Conservation (phyloP, 306 rosid species). For the apple (Malus domestica) region DNA sequence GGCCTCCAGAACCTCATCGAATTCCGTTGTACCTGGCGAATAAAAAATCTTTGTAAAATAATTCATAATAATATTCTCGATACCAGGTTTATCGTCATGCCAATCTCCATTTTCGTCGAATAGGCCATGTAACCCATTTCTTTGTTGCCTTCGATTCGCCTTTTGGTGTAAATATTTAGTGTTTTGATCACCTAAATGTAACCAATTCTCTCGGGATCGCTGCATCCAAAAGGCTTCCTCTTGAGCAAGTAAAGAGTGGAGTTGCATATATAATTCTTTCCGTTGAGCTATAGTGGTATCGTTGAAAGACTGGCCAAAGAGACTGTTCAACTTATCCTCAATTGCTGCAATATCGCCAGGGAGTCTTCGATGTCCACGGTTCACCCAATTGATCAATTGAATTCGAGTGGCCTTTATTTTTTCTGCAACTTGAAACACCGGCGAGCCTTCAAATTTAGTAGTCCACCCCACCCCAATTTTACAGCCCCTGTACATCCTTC, state of each 20-base stretch:
- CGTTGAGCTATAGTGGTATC: neutral
- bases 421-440: neutral
- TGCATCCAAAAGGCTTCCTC: no score
- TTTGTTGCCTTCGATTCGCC: neutral
- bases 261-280: neutral
- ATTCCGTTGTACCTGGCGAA: neutral
- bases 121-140: neutral
- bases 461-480: neutral
- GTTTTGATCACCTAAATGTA: no score
- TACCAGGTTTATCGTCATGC: neutral
- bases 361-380: neutral
- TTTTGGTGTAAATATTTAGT: neutral
- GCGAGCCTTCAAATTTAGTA: neutral
- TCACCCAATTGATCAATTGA: neutral
- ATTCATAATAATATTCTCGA: no score
- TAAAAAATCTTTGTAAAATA: neutral
- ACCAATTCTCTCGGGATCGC: no score
- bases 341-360: neutral
- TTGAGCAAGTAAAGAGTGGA: neutral
- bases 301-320: neutral
- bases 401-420: neutral
- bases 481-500: neutral
- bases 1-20: no score
- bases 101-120: neutral
- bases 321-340: neutral